These are phyloP conservation scores for Pseudonitzschia pungens DNA, from an alignment of 108 stramenopile species.

Conservation along the genomic window DNA sequence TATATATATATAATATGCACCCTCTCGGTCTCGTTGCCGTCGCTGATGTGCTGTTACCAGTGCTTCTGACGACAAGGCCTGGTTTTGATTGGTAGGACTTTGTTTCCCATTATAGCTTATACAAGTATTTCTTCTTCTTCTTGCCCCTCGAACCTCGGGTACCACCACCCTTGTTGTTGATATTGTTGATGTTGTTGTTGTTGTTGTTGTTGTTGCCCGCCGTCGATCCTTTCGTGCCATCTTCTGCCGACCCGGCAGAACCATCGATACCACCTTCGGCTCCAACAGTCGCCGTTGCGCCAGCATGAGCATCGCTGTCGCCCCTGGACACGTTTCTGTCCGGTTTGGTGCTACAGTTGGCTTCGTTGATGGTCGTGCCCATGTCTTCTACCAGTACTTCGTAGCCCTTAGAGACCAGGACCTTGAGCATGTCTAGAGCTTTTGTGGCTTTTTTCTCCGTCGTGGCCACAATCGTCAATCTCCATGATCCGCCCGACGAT, in stretches of 20 bases:
- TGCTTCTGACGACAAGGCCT: no score
- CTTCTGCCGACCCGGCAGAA: neutral
- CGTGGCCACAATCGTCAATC: neutral
- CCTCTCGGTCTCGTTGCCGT: no score
- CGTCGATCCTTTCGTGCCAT: neutral
- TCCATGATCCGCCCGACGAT: neutral
- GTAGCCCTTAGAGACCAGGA: conserved; percentile 1
- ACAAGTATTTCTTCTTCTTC: no score
- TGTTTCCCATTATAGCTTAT: no score
- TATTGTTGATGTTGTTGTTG: no score
- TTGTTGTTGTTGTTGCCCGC: no score
- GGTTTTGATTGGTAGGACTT: no score
- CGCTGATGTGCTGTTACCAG: no score
- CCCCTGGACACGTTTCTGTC: neutral
- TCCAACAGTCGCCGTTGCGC: neutral
- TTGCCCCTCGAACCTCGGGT: no score
- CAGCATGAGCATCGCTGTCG: neutral
- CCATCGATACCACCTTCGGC: no score
- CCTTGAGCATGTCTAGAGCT: conserved; percentile 5
- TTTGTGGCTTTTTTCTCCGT: conserved; percentile 9
- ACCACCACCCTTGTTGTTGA: no score
- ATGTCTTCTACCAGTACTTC: neutral
- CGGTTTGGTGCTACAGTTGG: neutral
- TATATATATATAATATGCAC: no score
- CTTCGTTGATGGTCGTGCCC: neutral